A percentile compares a stretch with the other conserved stretches of the same genome.
Conservation (phyloP, 805 yeast species). For the Scheffersomyces coipomensis region DNA sequence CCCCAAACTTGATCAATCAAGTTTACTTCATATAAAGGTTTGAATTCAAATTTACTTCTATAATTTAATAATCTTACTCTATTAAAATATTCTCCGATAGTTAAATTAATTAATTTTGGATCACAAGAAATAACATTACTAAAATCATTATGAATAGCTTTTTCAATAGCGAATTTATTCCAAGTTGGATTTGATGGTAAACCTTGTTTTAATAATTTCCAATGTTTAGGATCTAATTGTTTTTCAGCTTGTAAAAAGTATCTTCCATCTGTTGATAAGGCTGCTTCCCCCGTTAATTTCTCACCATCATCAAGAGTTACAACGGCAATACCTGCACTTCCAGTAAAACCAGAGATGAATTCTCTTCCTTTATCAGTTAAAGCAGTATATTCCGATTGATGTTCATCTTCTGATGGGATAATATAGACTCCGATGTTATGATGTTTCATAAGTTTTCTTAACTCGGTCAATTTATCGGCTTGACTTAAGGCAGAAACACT, state of each 20-base stretch:
- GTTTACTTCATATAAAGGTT: conserved; percentile 28
- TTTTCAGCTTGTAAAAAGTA: conserved; percentile 88
- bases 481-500: conserved; percentile 38
- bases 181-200: conserved; percentile 68
- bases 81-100: conserved; percentile 42
- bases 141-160: conserved; percentile 51
- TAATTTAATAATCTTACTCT: conserved; percentile 16
- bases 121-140: conserved; percentile 73
- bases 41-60: conserved; percentile 23
- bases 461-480: conserved; percentile 53
- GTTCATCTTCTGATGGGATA: conserved; percentile 89
- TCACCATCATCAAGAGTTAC: conserved; percentile 53
- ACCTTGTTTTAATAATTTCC: conserved; percentile 83
- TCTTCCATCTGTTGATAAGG: conserved; percentile 89
- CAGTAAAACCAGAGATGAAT: conserved; percentile 85
- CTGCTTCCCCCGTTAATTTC: conserved; percentile 61
- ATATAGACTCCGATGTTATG: conserved; percentile 69
- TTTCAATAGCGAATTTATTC: conserved; percentile 67
- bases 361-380: conserved; percentile 78
- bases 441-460: conserved; percentile 65
- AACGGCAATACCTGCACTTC: conserved; percentile 92
- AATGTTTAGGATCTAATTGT: conserved; percentile 68
- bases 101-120: conserved; percentile 65
- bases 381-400: conserved; percentile 87
- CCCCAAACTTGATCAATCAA: conserved; percentile 42